Conservation (phyloP, 331 rosid genomes). For the Stylosanthes scabra region DNA sequence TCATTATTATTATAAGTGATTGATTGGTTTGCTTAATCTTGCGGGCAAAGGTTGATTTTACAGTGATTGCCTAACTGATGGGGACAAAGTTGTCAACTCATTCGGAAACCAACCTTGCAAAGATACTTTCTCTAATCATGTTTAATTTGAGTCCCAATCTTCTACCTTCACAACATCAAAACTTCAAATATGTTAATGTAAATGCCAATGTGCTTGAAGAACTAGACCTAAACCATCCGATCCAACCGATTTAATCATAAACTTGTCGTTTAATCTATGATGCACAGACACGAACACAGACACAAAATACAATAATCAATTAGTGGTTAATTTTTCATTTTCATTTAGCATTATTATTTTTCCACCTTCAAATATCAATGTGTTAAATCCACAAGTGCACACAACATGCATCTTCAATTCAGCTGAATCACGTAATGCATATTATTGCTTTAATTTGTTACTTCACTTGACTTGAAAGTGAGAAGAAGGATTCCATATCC, state of each 20-base stretch:
- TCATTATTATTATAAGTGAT: background rate
- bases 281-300: too few species aligned
- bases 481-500: background rate
- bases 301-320: too few species aligned
- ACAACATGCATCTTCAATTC: background rate
- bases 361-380: too few species aligned
- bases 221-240: too few species aligned
- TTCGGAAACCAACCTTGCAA: background rate
- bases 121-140: background rate
- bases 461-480: background rate
- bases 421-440: background rate
- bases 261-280: too few species aligned
- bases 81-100: slow-evolving; percentile 6
- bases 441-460: background rate
- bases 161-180: slow-evolving; percentile 21
- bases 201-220: too few species aligned
- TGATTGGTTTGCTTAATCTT: background rate
- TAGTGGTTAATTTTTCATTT: too few species aligned
- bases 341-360: too few species aligned
- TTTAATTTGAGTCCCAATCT: slow-evolving; percentile 2
- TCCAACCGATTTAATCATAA: too few species aligned
- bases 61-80: background rate
- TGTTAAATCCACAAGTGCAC: background rate
- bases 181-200: background rate
- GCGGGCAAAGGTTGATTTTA: background rate